Conservation (phyloP, 176 grass and related monocot species). For the Carex kokanica region DNA sequence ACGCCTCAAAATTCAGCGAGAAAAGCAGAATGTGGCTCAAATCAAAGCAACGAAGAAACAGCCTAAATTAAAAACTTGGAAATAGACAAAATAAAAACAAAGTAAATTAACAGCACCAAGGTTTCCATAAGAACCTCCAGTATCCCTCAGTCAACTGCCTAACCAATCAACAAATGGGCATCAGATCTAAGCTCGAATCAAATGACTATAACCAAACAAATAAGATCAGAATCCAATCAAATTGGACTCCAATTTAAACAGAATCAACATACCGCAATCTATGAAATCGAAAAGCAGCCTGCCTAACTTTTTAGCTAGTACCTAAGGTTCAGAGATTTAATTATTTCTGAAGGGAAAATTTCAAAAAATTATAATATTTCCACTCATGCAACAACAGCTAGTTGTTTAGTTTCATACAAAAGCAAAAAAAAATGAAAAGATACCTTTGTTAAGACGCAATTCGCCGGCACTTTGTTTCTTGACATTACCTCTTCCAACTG, state of each 20-base stretch:
- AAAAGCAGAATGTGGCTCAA: too few relatives aligned
- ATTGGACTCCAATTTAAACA: background rate
- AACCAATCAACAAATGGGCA: too few relatives aligned
- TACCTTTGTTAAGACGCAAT: slow-evolving; percentile 80
- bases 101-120: too few relatives aligned
- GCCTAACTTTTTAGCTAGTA: background rate
- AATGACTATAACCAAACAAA: too few relatives aligned
- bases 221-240: too few relatives aligned
- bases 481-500: slow-evolving; percentile 46
- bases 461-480: slow-evolving; percentile 85
- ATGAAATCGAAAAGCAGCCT: background rate
- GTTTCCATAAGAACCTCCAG: too few relatives aligned
- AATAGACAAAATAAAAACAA: too few relatives aligned
- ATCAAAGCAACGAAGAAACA: background rate
- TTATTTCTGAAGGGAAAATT: background rate
- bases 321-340: background rate
- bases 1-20: too few relatives aligned
- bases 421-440: background rate
- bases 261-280: background rate
- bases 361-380: background rate
- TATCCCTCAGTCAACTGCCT: too few relatives aligned
- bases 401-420: background rate
- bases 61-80: background rate
- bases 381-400: background rate
- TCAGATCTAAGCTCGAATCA: too few relatives aligned